These are phyloP conservation scores for Pachysandra terminalis DNA, from an alignment of 164 flowering plant species.

Conservation along the genomic window DNA sequence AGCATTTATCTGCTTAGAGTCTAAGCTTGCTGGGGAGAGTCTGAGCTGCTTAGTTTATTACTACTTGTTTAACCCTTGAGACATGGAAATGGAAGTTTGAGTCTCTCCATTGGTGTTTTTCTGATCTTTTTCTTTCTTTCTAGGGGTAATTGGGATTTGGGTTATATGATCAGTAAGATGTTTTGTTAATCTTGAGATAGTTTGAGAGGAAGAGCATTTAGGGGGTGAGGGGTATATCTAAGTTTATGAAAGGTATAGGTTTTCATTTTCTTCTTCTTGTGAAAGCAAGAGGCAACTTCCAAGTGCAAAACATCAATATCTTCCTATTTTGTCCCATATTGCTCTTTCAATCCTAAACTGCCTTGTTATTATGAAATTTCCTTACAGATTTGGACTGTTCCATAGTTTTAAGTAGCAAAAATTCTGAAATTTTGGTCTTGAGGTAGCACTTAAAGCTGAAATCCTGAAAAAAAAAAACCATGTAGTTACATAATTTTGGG, in stretches of 20 bases:
- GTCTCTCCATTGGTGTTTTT: not conserved
- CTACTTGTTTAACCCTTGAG: too few relatives aligned
- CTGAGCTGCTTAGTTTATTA: not conserved
- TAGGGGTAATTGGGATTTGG: conserved; percentile 10
- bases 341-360: not conserved
- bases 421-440: too few relatives aligned
- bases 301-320: not conserved
- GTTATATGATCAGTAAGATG: not conserved
- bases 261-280: not conserved
- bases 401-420: too few relatives aligned
- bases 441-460: too few relatives aligned
- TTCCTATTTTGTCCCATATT: not conserved
- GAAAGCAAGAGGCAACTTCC: not conserved
- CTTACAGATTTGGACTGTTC: not conserved
- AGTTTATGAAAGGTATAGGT: not conserved
- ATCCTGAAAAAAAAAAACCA: too few relatives aligned
- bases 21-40: conserved; percentile 12
- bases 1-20: conserved; percentile 82
- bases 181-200: conserved; percentile 10
- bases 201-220: conserved; percentile 8
- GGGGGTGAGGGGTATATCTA: not conserved
- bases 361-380: not conserved
- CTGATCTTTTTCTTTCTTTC: not conserved
- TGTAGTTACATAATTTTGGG: too few relatives aligned
- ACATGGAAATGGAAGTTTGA: conserved; percentile 12